A percentile compares a stretch with the other conserved stretches of the same genome.
Evolutionary conservation across 805 yeast species (phyloP).

Genomic region (Yamadazyma laniorum): DNA sequence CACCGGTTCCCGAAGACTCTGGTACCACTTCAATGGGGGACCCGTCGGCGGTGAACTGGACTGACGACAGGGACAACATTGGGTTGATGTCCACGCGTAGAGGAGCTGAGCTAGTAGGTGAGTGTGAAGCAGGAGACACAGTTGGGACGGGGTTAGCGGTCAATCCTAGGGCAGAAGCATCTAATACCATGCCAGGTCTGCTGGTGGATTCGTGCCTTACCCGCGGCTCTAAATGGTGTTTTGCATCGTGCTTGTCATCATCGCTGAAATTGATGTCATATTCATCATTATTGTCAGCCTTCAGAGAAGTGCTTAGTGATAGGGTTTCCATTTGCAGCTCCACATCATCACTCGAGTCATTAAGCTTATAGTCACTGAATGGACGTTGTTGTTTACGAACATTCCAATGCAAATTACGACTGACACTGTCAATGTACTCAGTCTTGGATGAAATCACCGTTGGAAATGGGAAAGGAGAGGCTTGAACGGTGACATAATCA

Average conservation of each 20-base stretch:
- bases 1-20: too few relatives aligned
- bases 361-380: slow-evolving; percentile 33
- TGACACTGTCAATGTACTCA: slow-evolving; percentile 80
- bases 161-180: too few relatives aligned
- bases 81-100: too few relatives aligned
- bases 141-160: too few relatives aligned
- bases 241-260: too few relatives aligned
- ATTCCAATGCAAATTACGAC: slow-evolving; percentile 91
- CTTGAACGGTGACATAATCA: slow-evolving; percentile 79
- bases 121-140: neutral
- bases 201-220: too few relatives aligned
- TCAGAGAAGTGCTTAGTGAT: neutral
- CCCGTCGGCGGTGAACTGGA: too few relatives aligned
- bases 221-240: too few relatives aligned
- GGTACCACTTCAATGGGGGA: too few relatives aligned
- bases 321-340: slow-evolving; percentile 12
- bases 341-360: slow-evolving; percentile 14
- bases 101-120: too few relatives aligned
- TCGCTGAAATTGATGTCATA: slow-evolving; percentile 39
- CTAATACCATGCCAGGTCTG: too few relatives aligned
- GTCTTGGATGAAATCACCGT: slow-evolving; percentile 74
- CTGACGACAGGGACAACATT: too few relatives aligned
- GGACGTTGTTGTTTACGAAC: slow-evolving; percentile 86
- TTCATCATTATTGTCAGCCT: slow-evolving; percentile 14
- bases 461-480: slow-evolving; percentile 91